Evolutionary conservation across 768 basidiomycete species (phyloP).

Genomic region (Termitomyces sp.): DNA sequence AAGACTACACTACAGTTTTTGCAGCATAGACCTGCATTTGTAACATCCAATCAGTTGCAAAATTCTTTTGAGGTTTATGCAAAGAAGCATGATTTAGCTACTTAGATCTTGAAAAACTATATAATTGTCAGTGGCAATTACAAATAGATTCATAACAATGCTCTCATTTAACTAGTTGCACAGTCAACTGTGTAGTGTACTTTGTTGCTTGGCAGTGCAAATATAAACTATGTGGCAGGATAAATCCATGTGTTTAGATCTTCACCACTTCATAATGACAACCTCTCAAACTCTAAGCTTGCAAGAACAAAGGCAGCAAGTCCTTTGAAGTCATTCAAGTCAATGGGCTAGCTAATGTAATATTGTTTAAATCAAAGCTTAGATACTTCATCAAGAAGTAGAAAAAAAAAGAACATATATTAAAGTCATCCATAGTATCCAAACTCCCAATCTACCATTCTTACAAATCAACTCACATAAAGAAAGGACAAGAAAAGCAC

Average conservation of each 20-base stretch:
- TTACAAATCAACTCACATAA: background rate
- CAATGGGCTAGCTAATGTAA: conserved; percentile 33
- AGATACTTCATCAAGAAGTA: background rate
- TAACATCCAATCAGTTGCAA: no score
- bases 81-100: no score
- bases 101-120: no score
- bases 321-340: conserved; percentile 43
- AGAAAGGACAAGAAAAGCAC: conserved; percentile 9
- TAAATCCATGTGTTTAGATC: background rate
- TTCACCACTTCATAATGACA: conserved; percentile 6
- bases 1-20: no score
- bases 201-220: no score
- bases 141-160: no score
- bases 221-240: no score
- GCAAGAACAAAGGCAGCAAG: conserved; percentile 41
- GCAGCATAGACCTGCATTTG: no score
- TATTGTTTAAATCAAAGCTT: conserved; percentile 25
- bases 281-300: conserved; percentile 36
- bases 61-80: no score
- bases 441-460: conserved; percentile 35
- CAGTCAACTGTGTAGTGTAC: no score
- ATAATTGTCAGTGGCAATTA: no score
- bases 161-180: no score
- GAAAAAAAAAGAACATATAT: conserved; percentile 20
- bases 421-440: conserved; percentile 29